Percentiles rank a stretch among this genome's conserved stretches.
These are phyloP conservation scores for Aspergillus hiratsukae DNA, from an alignment of 2,329 filamentous ascomycete species.

Conservation along the genomic window DNA sequence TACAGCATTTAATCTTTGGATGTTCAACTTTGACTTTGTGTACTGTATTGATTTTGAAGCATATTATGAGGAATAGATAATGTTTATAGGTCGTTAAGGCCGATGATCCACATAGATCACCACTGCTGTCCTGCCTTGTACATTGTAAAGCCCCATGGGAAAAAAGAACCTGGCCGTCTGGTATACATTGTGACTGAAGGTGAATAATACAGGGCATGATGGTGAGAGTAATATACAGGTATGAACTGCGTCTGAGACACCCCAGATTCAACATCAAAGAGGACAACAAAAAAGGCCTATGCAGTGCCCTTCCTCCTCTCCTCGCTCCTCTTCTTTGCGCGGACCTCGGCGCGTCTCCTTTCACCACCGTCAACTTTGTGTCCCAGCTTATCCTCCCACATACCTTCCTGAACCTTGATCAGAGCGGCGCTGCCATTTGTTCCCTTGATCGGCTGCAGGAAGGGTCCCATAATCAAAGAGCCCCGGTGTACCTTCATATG, in stretches of 20 bases:
- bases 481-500: constrained; percentile 66
- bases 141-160: background rate
- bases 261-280: constrained; percentile 4
- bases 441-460: constrained; percentile 64
- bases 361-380: constrained; percentile 96
- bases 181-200: constrained; percentile 12
- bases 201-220: background rate
- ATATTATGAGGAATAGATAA: background rate
- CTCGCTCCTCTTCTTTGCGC: constrained; percentile 76
- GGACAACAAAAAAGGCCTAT: constrained; percentile 1
- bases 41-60: background rate
- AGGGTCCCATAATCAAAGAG: constrained; percentile 69
- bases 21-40: background rate
- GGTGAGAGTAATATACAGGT: constrained; percentile 6
- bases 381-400: constrained; percentile 87
- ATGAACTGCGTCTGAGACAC: constrained; percentile 10
- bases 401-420: constrained; percentile 72
- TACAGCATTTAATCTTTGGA: background rate
- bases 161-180: background rate
- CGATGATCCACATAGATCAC: background rate
- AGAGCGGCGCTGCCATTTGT: constrained; percentile 56
- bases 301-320: constrained; percentile 63
- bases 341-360: constrained; percentile 76
- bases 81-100: constrained; percentile 1
- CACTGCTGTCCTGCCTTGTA: background rate